phyloP scores from a whole-genome alignment of 768 basidiomycete genomes.

The Mycena kentingensis region DNA sequence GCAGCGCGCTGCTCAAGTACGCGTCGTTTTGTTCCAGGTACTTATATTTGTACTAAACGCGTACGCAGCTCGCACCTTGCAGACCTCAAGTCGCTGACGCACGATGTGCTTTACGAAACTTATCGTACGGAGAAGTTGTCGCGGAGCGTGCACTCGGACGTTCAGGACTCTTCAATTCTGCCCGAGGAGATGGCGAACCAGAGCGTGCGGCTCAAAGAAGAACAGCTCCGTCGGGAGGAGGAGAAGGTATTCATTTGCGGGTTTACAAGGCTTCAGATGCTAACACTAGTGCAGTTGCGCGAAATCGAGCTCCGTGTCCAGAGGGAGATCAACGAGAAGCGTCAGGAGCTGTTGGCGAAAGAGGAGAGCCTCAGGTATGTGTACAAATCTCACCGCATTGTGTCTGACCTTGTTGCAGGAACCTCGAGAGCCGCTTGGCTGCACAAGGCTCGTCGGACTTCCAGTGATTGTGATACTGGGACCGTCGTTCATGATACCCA shows the following conservation, averaged over 20 bases:
- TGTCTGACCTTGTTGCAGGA: conserved; percentile 33
- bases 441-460: conserved; percentile 86
- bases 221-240: conserved; percentile 95
- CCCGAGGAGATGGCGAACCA: conserved; percentile 97
- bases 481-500: not conserved
- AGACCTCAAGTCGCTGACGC: conserved; percentile 91
- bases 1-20: conserved; percentile 89
- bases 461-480: conserved; percentile 49
- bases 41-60: not conserved
- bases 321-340: conserved; percentile 96
- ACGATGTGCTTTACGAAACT: conserved; percentile 93
- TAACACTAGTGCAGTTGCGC: no score
- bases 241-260: no score
- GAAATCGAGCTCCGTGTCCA: conserved; percentile 98
- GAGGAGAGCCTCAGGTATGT: conserved; percentile 77
- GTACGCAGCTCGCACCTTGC: conserved; percentile 80
- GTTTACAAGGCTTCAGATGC: no score
- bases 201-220: conserved; percentile 97
- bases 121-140: conserved; percentile 98
- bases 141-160: conserved; percentile 79
- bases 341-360: conserved; percentile 94
- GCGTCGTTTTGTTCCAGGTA: conserved; percentile 20
- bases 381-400: conserved; percentile 3
- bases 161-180: conserved; percentile 86
- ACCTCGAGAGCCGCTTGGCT: conserved; percentile 87